Base-by-base conservation (phyloP, 2,329 filamentous ascomycete genomes). In the Diaporthe citri region DNA sequence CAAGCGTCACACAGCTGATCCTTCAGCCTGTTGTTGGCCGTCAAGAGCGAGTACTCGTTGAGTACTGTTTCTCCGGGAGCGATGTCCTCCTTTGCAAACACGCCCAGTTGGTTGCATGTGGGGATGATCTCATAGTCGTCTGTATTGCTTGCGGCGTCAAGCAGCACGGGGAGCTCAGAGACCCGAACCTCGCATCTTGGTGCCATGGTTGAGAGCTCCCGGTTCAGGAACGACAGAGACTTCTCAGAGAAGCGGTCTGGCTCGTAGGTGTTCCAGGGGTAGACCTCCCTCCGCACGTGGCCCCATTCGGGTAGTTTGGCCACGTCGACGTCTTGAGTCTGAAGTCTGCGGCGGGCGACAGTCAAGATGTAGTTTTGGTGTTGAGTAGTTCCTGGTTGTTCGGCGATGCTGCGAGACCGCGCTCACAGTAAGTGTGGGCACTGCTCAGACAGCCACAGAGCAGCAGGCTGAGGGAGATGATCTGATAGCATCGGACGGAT, bases 1-100 rank as follows among this genome's bases (percentile, higher is more conserved):
- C 96, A 98, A 20, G 95, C 95, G 83, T 98, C 96, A 83, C 96
- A 98, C 41, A 96, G 89, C 6, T 93, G 89, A 77, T 97, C 95
- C 81, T 97, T 95, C 17, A 97, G 89, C 41, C 95, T 92, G 81
- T 97, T 97, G 79, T 96, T 97, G 60, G 95, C 96, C 2, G 96
- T 98, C 55, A 99, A 86, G 10, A 98, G 89, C 12, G 95, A 97
- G 76, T 93, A 94, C 81, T 99, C 97, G 64, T 90, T 87, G 41
- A 99, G 88, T 2, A 98, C 91, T 8, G 89, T 87, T 82, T 97
- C 94, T 13, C 94, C 94, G 0, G 95, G 91, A 0, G 87, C 85
- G 51, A 98, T 94, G 78, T 97, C 93, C 77, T 94, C 90, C 79
- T 92, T 94, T 10, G 96, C 96, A 82, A 98, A 98, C 4, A 99